phyloP scores from a whole-genome alignment of 106 monocot genomes.

The Platanthera zijinensis region DNA sequence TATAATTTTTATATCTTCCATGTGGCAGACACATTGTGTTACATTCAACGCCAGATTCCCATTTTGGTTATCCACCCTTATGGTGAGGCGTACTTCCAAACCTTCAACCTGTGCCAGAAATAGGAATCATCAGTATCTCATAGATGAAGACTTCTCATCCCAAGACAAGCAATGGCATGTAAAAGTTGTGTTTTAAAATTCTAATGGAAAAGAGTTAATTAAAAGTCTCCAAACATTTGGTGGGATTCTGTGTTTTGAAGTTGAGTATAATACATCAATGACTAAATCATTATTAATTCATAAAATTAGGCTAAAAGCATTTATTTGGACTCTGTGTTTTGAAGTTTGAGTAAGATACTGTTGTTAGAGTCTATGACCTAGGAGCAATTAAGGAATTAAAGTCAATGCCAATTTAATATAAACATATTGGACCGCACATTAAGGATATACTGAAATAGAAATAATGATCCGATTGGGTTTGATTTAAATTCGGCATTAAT shows the following conservation, averaged over 20 bases:
- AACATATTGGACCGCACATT: too few relatives aligned
- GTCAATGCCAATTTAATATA: too few relatives aligned
- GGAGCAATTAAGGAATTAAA: too few relatives aligned
- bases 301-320: too few relatives aligned
- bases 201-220: background rate
- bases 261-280: background rate
- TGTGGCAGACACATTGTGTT: conserved; percentile 56
- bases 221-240: background rate
- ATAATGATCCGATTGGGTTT: too few relatives aligned
- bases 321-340: too few relatives aligned
- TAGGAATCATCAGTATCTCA: conserved; percentile 21
- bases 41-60: conserved; percentile 54
- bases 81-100: conserved; percentile 75
- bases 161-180: background rate
- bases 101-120: conserved; percentile 70
- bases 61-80: conserved; percentile 41
- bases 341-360: too few relatives aligned
- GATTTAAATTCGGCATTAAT: too few relatives aligned
- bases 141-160: conserved; percentile 6
- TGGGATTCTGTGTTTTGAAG: background rate
- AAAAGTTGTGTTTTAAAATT: background rate
- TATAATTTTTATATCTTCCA: conserved; percentile 58
- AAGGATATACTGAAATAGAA: too few relatives aligned
- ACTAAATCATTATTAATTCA: too few relatives aligned
- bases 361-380: too few relatives aligned